Evolutionary conservation across 2,329 filamentous ascomycete species (phyloP).

Genomic region (Cadophora luteo-olivacea): DNA sequence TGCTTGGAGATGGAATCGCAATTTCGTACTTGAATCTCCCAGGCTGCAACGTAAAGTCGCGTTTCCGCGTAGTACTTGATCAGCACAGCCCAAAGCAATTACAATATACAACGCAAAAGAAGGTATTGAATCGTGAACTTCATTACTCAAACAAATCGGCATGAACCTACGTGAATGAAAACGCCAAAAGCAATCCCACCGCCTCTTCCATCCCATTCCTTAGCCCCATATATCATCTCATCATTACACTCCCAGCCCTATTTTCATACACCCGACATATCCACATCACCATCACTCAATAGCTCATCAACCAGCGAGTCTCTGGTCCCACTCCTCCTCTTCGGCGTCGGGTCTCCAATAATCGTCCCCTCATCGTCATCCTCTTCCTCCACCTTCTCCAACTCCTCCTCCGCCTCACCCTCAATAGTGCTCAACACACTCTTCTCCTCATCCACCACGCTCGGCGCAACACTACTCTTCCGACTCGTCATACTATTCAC

Average conservation of each 20-base stretch:
- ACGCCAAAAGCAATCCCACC: constrained; percentile 12
- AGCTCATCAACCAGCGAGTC: constrained; percentile 41
- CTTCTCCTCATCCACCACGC: constrained; percentile 46
- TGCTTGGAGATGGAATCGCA: too few relatives aligned
- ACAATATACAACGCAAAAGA: background rate
- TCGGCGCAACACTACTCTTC: constrained; percentile 32
- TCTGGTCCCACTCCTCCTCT: constrained; percentile 18
- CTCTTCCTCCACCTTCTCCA: constrained; percentile 50
- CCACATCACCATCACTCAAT: constrained; percentile 43
- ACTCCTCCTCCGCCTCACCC: constrained; percentile 49
- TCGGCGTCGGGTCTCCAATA: constrained; percentile 21
- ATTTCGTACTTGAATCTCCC: too few relatives aligned
- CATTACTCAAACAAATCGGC: constrained; percentile 10
- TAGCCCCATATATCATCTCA: background rate
- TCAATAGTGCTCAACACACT: constrained; percentile 45
- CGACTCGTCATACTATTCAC: constrained; percentile 38
- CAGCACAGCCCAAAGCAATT: background rate
- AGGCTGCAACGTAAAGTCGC: too few relatives aligned
- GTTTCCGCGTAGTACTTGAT: too few relatives aligned
- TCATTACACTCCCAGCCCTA: constrained; percentile 14
- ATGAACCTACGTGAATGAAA: background rate
- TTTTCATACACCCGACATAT: constrained; percentile 35
- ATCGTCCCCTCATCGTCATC: constrained; percentile 35
- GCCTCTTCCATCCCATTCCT: background rate
- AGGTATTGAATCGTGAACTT: constrained; percentile 7